Base-by-base conservation (phyloP, 1,284 basidiomycete genomes). In the Austroboletus olivaceoglutinosus region DNA sequence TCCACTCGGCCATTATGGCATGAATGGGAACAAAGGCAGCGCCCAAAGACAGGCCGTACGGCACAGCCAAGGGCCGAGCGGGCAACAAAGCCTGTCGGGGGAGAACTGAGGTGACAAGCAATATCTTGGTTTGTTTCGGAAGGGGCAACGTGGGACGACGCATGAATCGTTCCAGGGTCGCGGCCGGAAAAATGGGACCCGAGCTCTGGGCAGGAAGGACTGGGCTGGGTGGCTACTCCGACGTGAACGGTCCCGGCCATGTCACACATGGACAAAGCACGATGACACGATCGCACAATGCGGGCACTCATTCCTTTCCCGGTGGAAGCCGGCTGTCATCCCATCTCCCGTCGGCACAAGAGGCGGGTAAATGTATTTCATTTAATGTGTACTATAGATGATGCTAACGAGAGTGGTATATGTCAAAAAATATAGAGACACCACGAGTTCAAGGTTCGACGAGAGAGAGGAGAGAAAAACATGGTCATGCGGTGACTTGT, bases 391-490 rank as follows among this genome's bases (percentile, higher is more conserved):
- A 45, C n/a, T n/a, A 41, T 41, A 45, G 43, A 51, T 65, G 51
- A 15, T 34, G n/a, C 37, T 13, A 52, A 51, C 0, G 25, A 29
- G 31, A 51, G 61, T 53, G 62, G 62, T 62, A 67, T 63, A 56
- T 61, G 64, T 63, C 62, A 58, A 52, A 64, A 70, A 69, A 67
- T 68, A 66, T 69, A 58, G 53, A 48, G 60, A 68, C 65, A 65
- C 65, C 63, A 70, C 68, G 38, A 34, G 43, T 43, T 43, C n/a
- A n/a, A n/a, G 33, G 23, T 30, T 16, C 45, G 33, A 49, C 2
- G 19, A 1, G 23, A 51, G 16, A 22, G 2, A 45, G 4, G 16
- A 40, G 4, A 37, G 16, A 8, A n/a, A 37, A 40, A 47, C 12
- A 29, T 10, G n/a, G 5, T 50, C 69, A 67, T 47, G 65, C 67